Evolutionary conservation across 73 alveolate genomes (phyloP).

Genomic region (Tetrahymena malaccensis): DNA sequence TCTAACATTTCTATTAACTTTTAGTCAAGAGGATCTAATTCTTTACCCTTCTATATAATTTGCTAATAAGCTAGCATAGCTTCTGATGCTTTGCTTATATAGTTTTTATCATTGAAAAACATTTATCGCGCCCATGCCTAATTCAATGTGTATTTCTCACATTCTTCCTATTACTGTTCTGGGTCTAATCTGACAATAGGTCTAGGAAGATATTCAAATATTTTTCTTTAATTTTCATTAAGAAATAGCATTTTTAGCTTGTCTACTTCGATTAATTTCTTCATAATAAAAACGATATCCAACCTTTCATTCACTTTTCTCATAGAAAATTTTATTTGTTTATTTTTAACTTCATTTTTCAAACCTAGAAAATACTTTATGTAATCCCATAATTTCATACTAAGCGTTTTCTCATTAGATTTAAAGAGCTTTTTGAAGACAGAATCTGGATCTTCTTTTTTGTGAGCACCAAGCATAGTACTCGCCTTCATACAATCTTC

Average conservation of each 20-base stretch:
- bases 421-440: background rate
- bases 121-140: background rate
- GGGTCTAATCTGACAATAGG: background rate
- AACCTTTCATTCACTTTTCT: background rate
- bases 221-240: background rate
- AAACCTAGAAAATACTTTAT: background rate
- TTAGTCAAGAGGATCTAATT: background rate
- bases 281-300: background rate
- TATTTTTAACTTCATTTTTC: background rate
- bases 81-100: background rate
- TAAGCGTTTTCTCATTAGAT: background rate
- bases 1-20: background rate
- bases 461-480: background rate
- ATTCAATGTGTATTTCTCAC: background rate
- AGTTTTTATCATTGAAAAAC: background rate
- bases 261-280: background rate
- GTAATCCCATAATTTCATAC: background rate
- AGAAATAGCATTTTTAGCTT: background rate
- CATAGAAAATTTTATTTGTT: background rate
- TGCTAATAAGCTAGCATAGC: background rate
- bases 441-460: background rate
- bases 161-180: background rate
- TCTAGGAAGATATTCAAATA: background rate
- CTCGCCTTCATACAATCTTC: background rate
- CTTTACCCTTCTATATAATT: background rate